Base-by-base conservation (phyloP, 768 basidiomycete genomes). In the Xerocomellus intermedius region DNA sequence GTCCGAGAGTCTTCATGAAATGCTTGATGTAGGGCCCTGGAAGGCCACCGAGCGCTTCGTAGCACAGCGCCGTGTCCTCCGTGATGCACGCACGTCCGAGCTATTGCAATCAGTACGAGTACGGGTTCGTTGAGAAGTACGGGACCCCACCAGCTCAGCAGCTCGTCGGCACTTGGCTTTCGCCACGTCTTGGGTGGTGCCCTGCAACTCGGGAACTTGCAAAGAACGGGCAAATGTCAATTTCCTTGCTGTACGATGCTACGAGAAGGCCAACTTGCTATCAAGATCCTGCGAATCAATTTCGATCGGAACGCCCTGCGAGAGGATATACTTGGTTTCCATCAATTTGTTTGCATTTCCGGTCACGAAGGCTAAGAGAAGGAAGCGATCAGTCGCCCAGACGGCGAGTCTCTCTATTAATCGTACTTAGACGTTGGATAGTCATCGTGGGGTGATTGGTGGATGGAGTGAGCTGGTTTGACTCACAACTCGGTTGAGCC, bases 1-100 rank as follows among this genome's bases (percentile, higher is more conserved):
- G 91, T 2, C 96, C 96, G 6, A 98, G 71, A 24, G 79, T 80
- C 42, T 79, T 78, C 71, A 98, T 74, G 71, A 99, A 99, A 59
- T 91, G 79, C 65, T 99, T 99, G 78, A 99, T 95, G 74, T 96
- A 99, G 0, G 96, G 96, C 0, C 97, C 97, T 2, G 97, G 97
- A 4, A 99, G 81, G 0, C 94, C 96, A 19, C 86, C 82, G 17
- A 98, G 76, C 0, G 97, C 94, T 56, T 85, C 83, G 65, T 92
- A 98, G 61, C 88, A 91, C 7, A 99, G 81, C 0, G 97, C 94
- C 0, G 97, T 99, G 69, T 99, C 97, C 74, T 99, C 93, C 0
- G 91, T 94, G 63, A 85, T 84, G 59, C 82, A 83, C 8, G 85
- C 77, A 0, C 78, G 77, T 32, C 78, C 77, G 10, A 85, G 63